phyloP scores from a whole-genome alignment of 306 rosid genomes.

The Vigna nakashimae region DNA sequence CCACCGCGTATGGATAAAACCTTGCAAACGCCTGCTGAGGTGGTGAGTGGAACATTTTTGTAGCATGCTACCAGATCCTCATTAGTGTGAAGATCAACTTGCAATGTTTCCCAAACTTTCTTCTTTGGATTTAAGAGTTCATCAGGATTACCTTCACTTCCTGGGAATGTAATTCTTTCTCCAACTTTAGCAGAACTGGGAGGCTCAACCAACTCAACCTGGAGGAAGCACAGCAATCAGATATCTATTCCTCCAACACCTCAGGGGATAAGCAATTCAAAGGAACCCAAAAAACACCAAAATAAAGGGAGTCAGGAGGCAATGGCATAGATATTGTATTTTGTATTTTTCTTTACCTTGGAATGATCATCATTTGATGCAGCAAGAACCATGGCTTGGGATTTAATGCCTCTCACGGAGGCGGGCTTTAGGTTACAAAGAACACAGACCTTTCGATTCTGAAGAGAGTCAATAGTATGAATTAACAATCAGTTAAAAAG shows the following conservation, averaged over 20 bases:
- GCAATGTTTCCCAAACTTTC: slow-evolving; percentile 94
- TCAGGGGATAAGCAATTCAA: neutral
- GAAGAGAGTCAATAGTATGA: slow-evolving; percentile 44
- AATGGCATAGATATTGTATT: slow-evolving; percentile 1
- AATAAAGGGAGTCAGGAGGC: neutral
- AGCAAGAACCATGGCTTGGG: slow-evolving; percentile 98
- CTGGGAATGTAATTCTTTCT: slow-evolving; percentile 74
- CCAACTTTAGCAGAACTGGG: slow-evolving; percentile 76
- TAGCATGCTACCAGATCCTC: slow-evolving; percentile 73
- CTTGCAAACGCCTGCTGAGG: slow-evolving; percentile 87
- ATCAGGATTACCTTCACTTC: slow-evolving; percentile 78
- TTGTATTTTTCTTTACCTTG: slow-evolving; percentile 53
- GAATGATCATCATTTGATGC: slow-evolving; percentile 77
- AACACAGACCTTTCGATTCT: slow-evolving; percentile 93
- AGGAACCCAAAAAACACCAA: neutral
- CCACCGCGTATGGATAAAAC: slow-evolving; percentile 71
- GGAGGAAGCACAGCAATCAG: slow-evolving; percentile 16
- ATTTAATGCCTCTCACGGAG: slow-evolving; percentile 85
- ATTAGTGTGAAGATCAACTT: slow-evolving; percentile 71
- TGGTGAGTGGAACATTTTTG: slow-evolving; percentile 76
- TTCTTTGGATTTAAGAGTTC: slow-evolving; percentile 86
- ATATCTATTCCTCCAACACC: slow-evolving; percentile 27
- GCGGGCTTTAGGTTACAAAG: slow-evolving; percentile 96
- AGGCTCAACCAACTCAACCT: slow-evolving; percentile 94
- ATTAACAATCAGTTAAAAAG: slow-evolving; percentile 20